phyloP scores from a whole-genome alignment of 805 yeast species.

The Hanseniaspora taiwanica region DNA sequence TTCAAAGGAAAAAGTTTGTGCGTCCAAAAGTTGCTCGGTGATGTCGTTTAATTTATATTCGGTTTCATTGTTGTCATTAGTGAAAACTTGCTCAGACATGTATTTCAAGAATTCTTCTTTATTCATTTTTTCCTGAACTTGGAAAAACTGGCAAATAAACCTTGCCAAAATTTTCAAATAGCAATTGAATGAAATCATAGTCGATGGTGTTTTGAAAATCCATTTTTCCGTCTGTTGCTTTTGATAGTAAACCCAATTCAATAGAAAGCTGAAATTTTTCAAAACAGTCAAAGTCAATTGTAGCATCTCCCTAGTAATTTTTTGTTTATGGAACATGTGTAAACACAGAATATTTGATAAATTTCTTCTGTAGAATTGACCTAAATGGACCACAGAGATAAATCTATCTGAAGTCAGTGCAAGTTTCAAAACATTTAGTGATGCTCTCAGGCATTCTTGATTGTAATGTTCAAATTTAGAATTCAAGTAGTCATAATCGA shows the following conservation, averaged over 20 bases:
- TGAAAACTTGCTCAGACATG: not conserved
- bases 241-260: not conserved
- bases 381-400: not conserved
- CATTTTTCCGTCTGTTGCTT: not conserved
- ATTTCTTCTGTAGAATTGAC: not conserved
- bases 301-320: not conserved
- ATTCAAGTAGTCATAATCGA: not conserved
- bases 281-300: not conserved
- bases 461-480: not conserved
- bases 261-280: not conserved
- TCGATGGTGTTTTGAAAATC: not conserved
- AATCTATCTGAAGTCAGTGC: not conserved
- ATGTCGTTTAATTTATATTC: not conserved
- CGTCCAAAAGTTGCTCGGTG: not conserved
- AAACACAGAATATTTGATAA: not conserved
- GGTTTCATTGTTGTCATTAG: not conserved
- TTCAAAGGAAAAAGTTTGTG: not conserved
- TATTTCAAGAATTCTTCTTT: not conserved
- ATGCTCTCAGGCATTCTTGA: not conserved
- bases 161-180: not conserved
- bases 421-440: not conserved
- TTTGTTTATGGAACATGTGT: not conserved
- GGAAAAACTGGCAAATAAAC: not conserved
- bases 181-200: not conserved
- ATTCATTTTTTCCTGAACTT: not conserved